These are phyloP conservation scores for Talaromyces islandicus DNA, from an alignment of 2,329 filamentous ascomycete genomes.

Conservation along the genomic window DNA sequence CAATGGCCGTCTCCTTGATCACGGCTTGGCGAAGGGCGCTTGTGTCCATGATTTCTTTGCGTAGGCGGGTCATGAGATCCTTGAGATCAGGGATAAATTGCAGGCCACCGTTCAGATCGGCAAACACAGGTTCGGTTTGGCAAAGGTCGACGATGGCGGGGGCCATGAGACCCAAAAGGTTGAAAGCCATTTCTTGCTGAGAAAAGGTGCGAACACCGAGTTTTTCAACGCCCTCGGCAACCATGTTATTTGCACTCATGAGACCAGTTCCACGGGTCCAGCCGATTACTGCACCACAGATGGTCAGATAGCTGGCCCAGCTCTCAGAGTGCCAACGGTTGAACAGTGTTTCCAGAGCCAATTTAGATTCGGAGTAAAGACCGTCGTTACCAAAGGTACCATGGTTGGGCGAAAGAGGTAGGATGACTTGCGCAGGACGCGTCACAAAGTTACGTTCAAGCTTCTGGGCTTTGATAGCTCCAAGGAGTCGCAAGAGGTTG, in stretches of 20 bases:
- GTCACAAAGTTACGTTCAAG: slow-evolving; percentile 83
- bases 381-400: slow-evolving; percentile 97
- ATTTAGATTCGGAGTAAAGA: slow-evolving; percentile 96
- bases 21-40: slow-evolving; percentile 91
- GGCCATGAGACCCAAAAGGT: slow-evolving; percentile 91
- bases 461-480: slow-evolving; percentile 87
- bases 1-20: slow-evolving; percentile 89
- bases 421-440: slow-evolving; percentile 89
- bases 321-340: slow-evolving; percentile 97
- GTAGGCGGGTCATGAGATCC: slow-evolving; percentile 84
- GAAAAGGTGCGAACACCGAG: slow-evolving; percentile 98
- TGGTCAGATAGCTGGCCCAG: slow-evolving; percentile 96
- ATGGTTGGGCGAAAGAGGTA: slow-evolving; percentile 95
- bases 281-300: slow-evolving; percentile 96
- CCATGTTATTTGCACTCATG: slow-evolving; percentile 96
- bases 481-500: slow-evolving; percentile 86
- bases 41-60: slow-evolving; percentile 90
- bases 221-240: slow-evolving; percentile 92
- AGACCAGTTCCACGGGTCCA: slow-evolving; percentile 98
- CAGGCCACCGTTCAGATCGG: slow-evolving; percentile 93
- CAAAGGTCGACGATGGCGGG: slow-evolving; percentile 91
- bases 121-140: slow-evolving; percentile 91
- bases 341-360: slow-evolving; percentile 94
- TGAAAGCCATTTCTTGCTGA: slow-evolving; percentile 99
- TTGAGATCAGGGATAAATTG: slow-evolving; percentile 97